Percentiles rank a stretch among this genome's conserved stretches.
These are phyloP conservation scores for Boletus eberwhitei DNA, from an alignment of 768 basidiomycete species.

Conservation along the genomic window DNA sequence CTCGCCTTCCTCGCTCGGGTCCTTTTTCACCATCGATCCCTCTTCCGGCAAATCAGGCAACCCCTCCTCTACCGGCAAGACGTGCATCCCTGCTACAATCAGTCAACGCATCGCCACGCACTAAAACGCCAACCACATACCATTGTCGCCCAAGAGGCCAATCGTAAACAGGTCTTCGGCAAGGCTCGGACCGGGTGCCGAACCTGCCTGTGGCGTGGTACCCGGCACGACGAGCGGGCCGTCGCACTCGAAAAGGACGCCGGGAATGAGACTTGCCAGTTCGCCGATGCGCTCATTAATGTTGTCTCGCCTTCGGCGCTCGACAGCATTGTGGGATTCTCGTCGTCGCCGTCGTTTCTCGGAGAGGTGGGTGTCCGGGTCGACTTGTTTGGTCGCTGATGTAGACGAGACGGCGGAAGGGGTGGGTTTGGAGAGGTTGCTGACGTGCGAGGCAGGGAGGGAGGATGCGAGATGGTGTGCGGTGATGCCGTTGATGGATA, in stretches of 20 bases:
- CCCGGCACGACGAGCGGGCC: slow-evolving; percentile 25
- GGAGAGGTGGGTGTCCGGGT: slow-evolving; percentile 45
- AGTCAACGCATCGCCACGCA: neutral
- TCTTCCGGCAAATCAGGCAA: slow-evolving; percentile 31
- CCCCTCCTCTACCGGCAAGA: slow-evolving; percentile 24
- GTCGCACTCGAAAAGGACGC: slow-evolving; percentile 69
- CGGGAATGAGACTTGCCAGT: slow-evolving; percentile 84
- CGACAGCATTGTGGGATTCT: slow-evolving; percentile 91
- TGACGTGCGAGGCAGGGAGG: slow-evolving; percentile 12
- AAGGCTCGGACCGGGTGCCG: slow-evolving; percentile 9
- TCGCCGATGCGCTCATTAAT: slow-evolving; percentile 96
- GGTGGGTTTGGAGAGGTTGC: slow-evolving; percentile 13
- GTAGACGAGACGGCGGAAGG: neutral
- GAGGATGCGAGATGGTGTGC: slow-evolving; percentile 23
- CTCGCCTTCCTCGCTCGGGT: slow-evolving; percentile 31
- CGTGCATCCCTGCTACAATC: slow-evolving; percentile 20
- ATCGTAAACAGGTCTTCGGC: slow-evolving; percentile 23
- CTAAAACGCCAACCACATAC: slow-evolving; percentile 7
- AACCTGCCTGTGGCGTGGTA: slow-evolving; percentile 7
- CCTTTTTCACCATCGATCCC: slow-evolving; percentile 23
- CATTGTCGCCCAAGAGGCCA: slow-evolving; percentile 19
- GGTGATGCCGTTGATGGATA: slow-evolving; percentile 16
- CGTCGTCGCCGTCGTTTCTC: slow-evolving; percentile 80
- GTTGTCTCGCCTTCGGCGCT: slow-evolving; percentile 82
- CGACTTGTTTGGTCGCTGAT: slow-evolving; percentile 7